Conservation (phyloP, 1,284 basidiomycete species). For the Ganoderma sinense region DNA sequence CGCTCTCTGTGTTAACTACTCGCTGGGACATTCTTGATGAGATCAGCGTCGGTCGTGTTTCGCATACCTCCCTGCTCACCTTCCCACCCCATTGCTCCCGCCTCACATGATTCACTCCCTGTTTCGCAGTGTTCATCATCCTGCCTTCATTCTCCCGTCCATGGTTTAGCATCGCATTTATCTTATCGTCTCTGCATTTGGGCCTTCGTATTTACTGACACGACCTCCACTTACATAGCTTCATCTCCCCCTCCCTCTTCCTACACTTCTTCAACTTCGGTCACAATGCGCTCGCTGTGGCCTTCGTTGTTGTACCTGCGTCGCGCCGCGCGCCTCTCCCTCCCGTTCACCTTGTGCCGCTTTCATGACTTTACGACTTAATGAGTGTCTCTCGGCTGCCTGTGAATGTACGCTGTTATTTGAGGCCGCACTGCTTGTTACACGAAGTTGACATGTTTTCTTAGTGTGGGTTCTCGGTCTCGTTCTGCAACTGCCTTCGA, state of each 20-base stretch:
- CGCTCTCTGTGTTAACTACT: background rate
- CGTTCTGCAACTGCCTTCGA: background rate
- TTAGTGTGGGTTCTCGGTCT: background rate
- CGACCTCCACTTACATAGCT: background rate
- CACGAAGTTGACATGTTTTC: slow-evolving; percentile 4
- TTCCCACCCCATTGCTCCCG: background rate
- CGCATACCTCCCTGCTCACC: slow-evolving; percentile 13
- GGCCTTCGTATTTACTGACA: slow-evolving; percentile 4
- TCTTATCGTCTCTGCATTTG: slow-evolving; percentile 18
- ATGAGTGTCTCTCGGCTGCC: slow-evolving; percentile 19
- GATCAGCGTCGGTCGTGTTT: background rate
- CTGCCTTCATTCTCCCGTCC: slow-evolving; percentile 10
- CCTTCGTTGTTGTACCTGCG: slow-evolving; percentile 6
- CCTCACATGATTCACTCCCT: slow-evolving; percentile 5
- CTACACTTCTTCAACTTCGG: background rate
- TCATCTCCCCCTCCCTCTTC: background rate
- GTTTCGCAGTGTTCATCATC: background rate
- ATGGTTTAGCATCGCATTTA: slow-evolving; percentile 25
- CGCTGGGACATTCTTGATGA: slow-evolving; percentile 25
- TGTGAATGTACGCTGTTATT: slow-evolving; percentile 26
- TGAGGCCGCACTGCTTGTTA: slow-evolving; percentile 13
- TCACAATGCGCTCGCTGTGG: slow-evolving; percentile 1
- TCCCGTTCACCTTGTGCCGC: slow-evolving; percentile 15
- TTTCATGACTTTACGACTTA: slow-evolving; percentile 29
- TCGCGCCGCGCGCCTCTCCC: slow-evolving; percentile 14